Percentiles rank a stretch among this genome's conserved stretches.
These are phyloP conservation scores for Colletotrichum trifolii DNA, from an alignment of 2,329 filamentous ascomycete species.

Conservation along the genomic window DNA sequence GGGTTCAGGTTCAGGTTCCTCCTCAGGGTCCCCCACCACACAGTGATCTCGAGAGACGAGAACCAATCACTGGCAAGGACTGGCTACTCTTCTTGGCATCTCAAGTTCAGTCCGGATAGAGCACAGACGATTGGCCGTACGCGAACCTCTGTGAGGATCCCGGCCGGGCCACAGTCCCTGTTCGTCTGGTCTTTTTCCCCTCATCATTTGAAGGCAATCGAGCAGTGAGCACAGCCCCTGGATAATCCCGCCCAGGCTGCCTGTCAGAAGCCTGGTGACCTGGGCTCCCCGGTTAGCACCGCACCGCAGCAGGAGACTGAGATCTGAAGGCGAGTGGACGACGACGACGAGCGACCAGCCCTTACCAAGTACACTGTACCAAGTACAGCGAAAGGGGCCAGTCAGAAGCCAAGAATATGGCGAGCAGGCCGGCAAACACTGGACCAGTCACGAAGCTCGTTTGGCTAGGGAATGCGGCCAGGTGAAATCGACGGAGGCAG, in stretches of 20 bases:
- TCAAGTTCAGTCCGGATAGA: neutral
- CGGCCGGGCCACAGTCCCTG: slow-evolving; percentile 4
- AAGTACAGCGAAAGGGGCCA: neutral
- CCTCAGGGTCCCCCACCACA: neutral
- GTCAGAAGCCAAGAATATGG: slow-evolving; percentile 23
- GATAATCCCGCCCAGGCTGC: neutral
- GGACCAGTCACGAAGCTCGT: slow-evolving; percentile 30
- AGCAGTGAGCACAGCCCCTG: slow-evolving; percentile 9
- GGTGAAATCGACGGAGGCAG: slow-evolving; percentile 21
- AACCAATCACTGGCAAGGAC: slow-evolving; percentile 5
- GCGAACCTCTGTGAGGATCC: neutral
- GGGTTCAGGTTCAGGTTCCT: slow-evolving; percentile 16
- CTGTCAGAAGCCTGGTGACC: slow-evolving; percentile 4
- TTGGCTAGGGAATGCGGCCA: slow-evolving; percentile 18
- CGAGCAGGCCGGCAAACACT: slow-evolving; percentile 28
- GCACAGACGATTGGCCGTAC: slow-evolving; percentile 12
- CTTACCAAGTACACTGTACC: too few relatives aligned
- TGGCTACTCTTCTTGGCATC: slow-evolving; percentile 16
- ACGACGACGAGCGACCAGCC: too few relatives aligned
- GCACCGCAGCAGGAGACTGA: neutral
- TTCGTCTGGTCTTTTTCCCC: slow-evolving; percentile 31
- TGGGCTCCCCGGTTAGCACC: neutral
- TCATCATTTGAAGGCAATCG: slow-evolving; percentile 23
- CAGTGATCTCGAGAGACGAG: neutral
- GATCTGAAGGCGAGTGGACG: neutral